phyloP scores from a whole-genome alignment of 176 grass and related monocot genomes.

The Guadua angustifolia region DNA sequence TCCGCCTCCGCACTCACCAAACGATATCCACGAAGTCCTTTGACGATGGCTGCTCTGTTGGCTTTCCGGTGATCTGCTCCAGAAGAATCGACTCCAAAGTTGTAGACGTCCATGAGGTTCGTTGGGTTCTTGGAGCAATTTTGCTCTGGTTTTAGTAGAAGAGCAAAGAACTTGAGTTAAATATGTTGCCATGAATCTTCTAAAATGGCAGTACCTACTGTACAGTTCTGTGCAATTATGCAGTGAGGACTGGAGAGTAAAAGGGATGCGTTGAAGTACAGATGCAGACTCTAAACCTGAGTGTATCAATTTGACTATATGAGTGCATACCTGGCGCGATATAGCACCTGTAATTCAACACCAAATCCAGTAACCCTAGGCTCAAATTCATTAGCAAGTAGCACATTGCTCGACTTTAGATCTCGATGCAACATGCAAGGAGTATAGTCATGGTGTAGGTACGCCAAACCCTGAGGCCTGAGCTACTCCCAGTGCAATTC shows the following conservation, averaged over 20 bases:
- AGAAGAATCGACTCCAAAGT: slow-evolving; percentile 79
- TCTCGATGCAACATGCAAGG: slow-evolving; percentile 59
- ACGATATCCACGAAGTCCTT: slow-evolving; percentile 59
- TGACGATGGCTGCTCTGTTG: slow-evolving; percentile 58
- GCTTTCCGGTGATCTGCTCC: slow-evolving; percentile 71
- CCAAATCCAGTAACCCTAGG: slow-evolving; percentile 62
- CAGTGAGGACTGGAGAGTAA: not conserved
- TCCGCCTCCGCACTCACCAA: slow-evolving; percentile 65
- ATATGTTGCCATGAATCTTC: not conserved
- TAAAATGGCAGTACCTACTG: not conserved
- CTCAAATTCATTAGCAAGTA: slow-evolving; percentile 62
- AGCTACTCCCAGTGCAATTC: slow-evolving; percentile 61
- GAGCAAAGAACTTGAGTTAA: slow-evolving; percentile 14
- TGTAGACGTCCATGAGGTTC: slow-evolving; percentile 71
- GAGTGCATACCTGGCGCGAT: slow-evolving; percentile 59
- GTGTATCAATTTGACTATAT: not conserved
- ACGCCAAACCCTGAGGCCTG: slow-evolving; percentile 59
- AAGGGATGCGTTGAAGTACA: not conserved
- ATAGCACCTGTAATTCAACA: slow-evolving; percentile 53
- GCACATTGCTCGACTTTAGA: slow-evolving; percentile 75
- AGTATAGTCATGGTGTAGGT: slow-evolving; percentile 66
- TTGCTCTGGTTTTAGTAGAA: slow-evolving; percentile 54
- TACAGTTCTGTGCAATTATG: not conserved
- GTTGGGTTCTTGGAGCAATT: slow-evolving; percentile 61
- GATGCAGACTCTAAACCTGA: not conserved